Base-by-base conservation (phyloP, 1,284 basidiomycete species). In the Trametes pubescens region DNA sequence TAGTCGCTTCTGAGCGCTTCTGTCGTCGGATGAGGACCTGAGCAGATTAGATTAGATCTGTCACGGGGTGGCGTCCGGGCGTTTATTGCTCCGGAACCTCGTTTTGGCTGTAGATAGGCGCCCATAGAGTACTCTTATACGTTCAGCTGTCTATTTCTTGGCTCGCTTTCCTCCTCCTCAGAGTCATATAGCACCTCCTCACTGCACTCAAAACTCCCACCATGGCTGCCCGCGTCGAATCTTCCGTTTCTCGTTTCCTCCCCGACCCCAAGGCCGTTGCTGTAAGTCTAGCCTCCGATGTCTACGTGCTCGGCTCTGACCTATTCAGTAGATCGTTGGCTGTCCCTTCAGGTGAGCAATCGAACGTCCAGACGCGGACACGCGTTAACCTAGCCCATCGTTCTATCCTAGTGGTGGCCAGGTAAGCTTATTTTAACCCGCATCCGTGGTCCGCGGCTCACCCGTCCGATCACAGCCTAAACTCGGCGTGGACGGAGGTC, bases 401-500 rank as follows among this genome's bases (percentile, higher is more conserved):
- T 18, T 24, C 22, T 24, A 58, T 47, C 58, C 38, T 66, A 88
- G 86, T 57, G 86, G 86, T 65, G 86, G 86, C 48, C 86, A 87
- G 79, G 86, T 84, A 59, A 61, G 80, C 61, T 14, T 34, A 14
- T 18, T 8, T 43, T 2, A 18, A 53, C 35, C 37, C 72, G 21
- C 51, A 51, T 40, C 26, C 8, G 21, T 24, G 24, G 47, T 53
- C 44, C n/a, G 61, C 44, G 59, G 58, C 65, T 59, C 59, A 70
- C 40, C 34, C 40, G 38, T 40, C 44, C 69, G 35, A 16, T n/a
- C 51, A 83, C 58, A 87, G 91, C 84, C 91, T 18, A 89, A 86
- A 76, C 76, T 86, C 29, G 96, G 96, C 37, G 95, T 98, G n/a
- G 96, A 98, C 79, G 84, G 89, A 70, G 96, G 92, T 43, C 95